Conservation (phyloP, 352 stramenopile species). For the Phytophthora ramorum region DNA sequence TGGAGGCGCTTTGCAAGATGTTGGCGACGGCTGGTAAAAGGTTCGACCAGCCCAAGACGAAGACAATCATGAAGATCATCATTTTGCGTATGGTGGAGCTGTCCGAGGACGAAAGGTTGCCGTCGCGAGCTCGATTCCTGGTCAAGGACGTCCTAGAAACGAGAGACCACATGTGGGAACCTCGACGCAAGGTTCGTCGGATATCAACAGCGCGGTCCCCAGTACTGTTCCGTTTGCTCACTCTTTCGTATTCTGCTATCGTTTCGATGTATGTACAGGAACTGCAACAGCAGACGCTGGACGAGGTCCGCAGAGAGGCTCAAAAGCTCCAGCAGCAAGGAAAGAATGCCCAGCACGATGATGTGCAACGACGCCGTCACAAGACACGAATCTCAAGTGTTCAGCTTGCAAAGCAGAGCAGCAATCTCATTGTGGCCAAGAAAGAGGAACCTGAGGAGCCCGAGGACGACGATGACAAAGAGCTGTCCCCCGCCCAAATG, state of each 20-base stretch:
- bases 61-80: slow-evolving; percentile 87
- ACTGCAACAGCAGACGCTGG: slow-evolving; percentile 88
- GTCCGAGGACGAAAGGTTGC: slow-evolving; percentile 71
- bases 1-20: slow-evolving; percentile 90
- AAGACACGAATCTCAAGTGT: slow-evolving; percentile 83
- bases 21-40: slow-evolving; percentile 87
- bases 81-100: slow-evolving; percentile 88
- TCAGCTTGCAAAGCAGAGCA: slow-evolving; percentile 83
- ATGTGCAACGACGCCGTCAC: slow-evolving; percentile 71
- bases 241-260: not conserved
- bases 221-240: not conserved
- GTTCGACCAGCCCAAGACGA: slow-evolving; percentile 80
- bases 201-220: not conserved
- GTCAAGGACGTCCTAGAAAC: slow-evolving; percentile 88
- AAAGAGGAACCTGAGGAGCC: slow-evolving; percentile 39
- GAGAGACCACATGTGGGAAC: slow-evolving; percentile 88
- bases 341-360: slow-evolving; percentile 90
- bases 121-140: slow-evolving; percentile 81
- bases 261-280: slow-evolving; percentile 44
- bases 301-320: slow-evolving; percentile 84
- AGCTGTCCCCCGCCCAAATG: slow-evolving; percentile 52
- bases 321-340: slow-evolving; percentile 84
- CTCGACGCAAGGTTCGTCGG: slow-evolving; percentile 64
- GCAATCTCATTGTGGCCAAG: slow-evolving; percentile 74
- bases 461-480: slow-evolving; percentile 26